Base-by-base conservation (phyloP, 1,284 basidiomycete genomes). In the Leccinum pachyderme region DNA sequence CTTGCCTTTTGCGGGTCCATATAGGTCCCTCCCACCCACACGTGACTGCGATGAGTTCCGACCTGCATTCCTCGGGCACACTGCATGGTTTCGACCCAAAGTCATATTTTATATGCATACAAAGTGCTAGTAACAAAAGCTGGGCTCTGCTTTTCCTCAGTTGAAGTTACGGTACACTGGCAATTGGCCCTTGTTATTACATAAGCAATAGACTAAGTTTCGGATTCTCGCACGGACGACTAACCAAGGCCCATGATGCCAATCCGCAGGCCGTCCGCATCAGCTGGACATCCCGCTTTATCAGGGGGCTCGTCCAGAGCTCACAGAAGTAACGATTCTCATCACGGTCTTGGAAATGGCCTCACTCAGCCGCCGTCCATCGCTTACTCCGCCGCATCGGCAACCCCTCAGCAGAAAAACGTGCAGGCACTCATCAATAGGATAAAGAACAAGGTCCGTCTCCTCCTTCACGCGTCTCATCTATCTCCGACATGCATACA, bases 401-500 rank as follows among this genome's bases (percentile, higher is more conserved):
- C 75, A 11, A 82, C 82, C 4, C 85, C 86, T 1, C 85, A 88
- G 61, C 85, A 87, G 74, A 87, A 84, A 76, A 81, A 88, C 53
- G 81, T 89, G 12, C 79, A 84, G 60, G 81, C 83, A 39, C 74
- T 91, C 59, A 86, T 91, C 47, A 84, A 81, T 63, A 79, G 89
- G 63, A 73, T 91, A 60, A 87, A 82, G 72, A 80, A 83, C 70
- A 90, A 89, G 78, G 89, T 83, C 5, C 7, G 62, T 63, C 0
- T 0, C 18, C 15, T 50, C 49, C 33, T 49, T 41, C 28, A 48
- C 56, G 45, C 49, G 45, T 55, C 4, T 46, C 7, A 0, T 25
- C 24, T 27, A 12, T 32, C 29, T 48, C 31, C 49, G 15, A 15
- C 29, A 24, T 33, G 11, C 39, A 51, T 25, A 49, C 39, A 44